Evolutionary conservation across 495 filamentous ascomycete species (phyloP), one percentile per base, ranked within the genome.

Genomic region (Pyrenula aspistea): DNA sequence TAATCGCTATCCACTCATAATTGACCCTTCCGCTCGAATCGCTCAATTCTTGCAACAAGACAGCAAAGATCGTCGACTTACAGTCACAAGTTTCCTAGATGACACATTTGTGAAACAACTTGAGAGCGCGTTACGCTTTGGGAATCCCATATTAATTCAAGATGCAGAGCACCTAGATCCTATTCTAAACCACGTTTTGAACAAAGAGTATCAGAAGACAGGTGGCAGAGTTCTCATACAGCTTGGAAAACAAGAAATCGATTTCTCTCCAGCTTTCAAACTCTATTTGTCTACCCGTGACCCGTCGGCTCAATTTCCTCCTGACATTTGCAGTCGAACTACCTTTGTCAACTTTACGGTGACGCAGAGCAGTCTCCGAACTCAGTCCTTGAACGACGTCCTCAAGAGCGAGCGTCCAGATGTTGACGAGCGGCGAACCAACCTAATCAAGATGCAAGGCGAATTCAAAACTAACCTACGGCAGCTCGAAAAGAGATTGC

Each of bases 321-420:
- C 93, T 2, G 93, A 99, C 71, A 86, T 99, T 52, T 99, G 94
- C 82, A 94, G 88, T 78, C 82, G 93, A 57, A 96, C 93, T 12
- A 99, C 93, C 0, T 94, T 99, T 70, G 93, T 99, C 77, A 99
- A 99, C 69, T 99, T 99, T 64, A 97, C 93, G 1, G 91, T 99
- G 55, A 99, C 93, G 8, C 92, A 96, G 68, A 96, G 93, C 79
- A 96, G 92, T 76, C 77, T 99, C 65, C 92, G 95, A 69, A 96
- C 93, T 11, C 93, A 97, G 73, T 96, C 92, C 2, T 77, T 99
- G 59, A 96, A 96, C 60, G 89, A 97, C 56, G 91, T 96, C 21
- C 76, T 99, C 63, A 97, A 96, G 67, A 94, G 89, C 49, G 93
- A 99, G 76, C 83, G 94, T 52, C 91, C 94, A 22, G 93, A 99